A percentile compares a stretch with the other conserved stretches of the same genome.
Evolutionary conservation across 2,329 filamentous ascomycete species (phyloP).

Genomic region (Aspergillus sp.): DNA sequence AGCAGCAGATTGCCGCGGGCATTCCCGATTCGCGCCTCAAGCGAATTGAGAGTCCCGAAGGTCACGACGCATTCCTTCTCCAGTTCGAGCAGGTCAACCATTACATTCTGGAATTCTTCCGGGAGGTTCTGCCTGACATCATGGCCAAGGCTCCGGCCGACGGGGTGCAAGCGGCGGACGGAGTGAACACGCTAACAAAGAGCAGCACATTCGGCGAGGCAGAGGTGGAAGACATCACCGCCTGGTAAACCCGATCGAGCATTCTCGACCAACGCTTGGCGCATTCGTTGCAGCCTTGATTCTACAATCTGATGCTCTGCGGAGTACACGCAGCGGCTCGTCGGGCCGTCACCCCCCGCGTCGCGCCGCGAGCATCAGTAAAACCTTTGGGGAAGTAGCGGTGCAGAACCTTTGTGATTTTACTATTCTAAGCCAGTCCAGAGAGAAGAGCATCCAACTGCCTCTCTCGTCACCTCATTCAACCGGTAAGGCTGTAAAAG

Average conservation of each 20-base stretch:
- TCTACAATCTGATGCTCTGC: conserved; percentile 10
- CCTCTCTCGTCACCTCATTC: conserved; percentile 35
- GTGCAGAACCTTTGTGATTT: conserved; percentile 32
- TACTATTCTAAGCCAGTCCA: conserved; percentile 37
- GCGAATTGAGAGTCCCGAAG: conserved; percentile 90
- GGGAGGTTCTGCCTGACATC: conserved; percentile 80
- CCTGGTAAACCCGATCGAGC: conserved; percentile 62
- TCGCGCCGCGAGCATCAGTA: conserved; percentile 8
- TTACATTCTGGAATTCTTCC: conserved; percentile 80
- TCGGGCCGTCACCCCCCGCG: conserved; percentile 9
- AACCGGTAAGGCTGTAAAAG: conserved; percentile 39
- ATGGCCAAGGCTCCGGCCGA: conserved; percentile 65
- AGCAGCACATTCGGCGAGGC: conserved; percentile 93
- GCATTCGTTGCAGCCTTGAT: conserved; percentile 30
- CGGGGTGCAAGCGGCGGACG: conserved; percentile 50
- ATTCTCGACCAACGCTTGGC: conserved; percentile 18
- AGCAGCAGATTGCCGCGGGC: conserved; percentile 82
- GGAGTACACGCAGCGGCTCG: conserved; percentile 3
- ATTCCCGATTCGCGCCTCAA: conserved; percentile 76
- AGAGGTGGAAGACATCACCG: conserved; percentile 93
- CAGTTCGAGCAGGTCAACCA: conserved; percentile 97
- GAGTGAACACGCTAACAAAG: conserved; percentile 68
- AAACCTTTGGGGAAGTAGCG: conserved; percentile 29
- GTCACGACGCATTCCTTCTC: conserved; percentile 92
- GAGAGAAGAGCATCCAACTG: conserved; percentile 43